Base-by-base conservation (phyloP, 306 rosid genomes). In the Luffa aegyptiaca region DNA sequence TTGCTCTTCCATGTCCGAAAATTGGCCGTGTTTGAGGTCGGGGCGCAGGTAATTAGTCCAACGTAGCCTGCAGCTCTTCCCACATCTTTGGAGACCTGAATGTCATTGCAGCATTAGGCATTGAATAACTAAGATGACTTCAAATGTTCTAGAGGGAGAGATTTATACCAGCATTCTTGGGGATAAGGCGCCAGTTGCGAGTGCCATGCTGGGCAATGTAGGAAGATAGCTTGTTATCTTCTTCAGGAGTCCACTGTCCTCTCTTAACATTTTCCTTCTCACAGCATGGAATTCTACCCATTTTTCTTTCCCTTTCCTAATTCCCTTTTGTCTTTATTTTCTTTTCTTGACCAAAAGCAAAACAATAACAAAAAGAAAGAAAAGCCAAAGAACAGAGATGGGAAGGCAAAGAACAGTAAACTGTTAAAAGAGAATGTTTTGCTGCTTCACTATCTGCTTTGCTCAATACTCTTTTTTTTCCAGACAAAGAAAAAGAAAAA, bases 171-270 rank as follows among this genome's bases (percentile, higher is more conserved):
- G 92, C 92, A 51, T 87, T 89, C 84, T 87, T 87, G 56, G 92
- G 92, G 81, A 89, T 87, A 66, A 89, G 87, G 42, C 89, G 88
- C 92, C 92, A 89, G 63, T 89, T 87, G 35, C 93, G 88, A 69
- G 90, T 86, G 83, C 90, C 90, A 20, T 87, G 93, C 59, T 86
- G 90, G n/a, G 87, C 88, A 75, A 89, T 89, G 84, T 93, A 90
- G 80, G 94, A 91, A 20, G 93, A 90, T 76, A 93, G 97, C 87
- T 88, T 93, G 87, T 91, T 90, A 36, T 91, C 98, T 85, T 93
- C 98, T 84, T 93, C 98, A 18, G 97, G 98, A n/a, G 98, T 93
- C 97, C 97, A 91, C 82, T 90, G 98, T 69, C 98, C 97, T 75
- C 90, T 87, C 74, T 91, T 90, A 70, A 91, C 97, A 49, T 84